phyloP scores from a whole-genome alignment of 805 yeast species.

The Kuraishia ogatae region DNA sequence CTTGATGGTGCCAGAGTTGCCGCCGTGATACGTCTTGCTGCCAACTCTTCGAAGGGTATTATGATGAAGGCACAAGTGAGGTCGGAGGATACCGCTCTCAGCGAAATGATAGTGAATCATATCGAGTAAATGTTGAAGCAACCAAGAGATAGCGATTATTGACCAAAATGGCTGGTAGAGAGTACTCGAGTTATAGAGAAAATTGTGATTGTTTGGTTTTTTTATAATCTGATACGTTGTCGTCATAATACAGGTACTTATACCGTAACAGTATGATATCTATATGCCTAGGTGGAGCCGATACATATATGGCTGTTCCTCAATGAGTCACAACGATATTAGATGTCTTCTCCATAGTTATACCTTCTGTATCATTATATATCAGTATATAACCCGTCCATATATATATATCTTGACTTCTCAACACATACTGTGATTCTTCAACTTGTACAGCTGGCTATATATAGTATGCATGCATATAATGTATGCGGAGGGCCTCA shows the following conservation, averaged over 20 bases:
- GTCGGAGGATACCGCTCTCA: conserved; percentile 40
- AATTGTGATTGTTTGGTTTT: neutral
- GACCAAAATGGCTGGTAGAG: neutral
- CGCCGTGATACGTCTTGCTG: conserved; percentile 37
- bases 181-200: neutral
- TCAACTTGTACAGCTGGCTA: too few species aligned
- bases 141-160: too few species aligned
- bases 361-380: too few species aligned
- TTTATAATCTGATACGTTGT: neutral
- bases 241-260: neutral
- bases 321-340: too few species aligned
- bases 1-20: conserved; percentile 48
- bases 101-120: conserved; percentile 43
- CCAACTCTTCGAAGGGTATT: conserved; percentile 35
- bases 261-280: neutral
- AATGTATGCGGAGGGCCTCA: too few species aligned
- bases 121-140: conserved; percentile 25
- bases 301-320: too few species aligned
- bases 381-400: too few species aligned
- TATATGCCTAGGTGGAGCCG: too few species aligned
- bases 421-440: too few species aligned
- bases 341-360: too few species aligned
- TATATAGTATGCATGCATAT: too few species aligned
- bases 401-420: too few species aligned
- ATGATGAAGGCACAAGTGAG: conserved; percentile 54